Evolutionary conservation across 2,329 filamentous ascomycete genomes (phyloP).

Genomic region (Didymella exigua): DNA sequence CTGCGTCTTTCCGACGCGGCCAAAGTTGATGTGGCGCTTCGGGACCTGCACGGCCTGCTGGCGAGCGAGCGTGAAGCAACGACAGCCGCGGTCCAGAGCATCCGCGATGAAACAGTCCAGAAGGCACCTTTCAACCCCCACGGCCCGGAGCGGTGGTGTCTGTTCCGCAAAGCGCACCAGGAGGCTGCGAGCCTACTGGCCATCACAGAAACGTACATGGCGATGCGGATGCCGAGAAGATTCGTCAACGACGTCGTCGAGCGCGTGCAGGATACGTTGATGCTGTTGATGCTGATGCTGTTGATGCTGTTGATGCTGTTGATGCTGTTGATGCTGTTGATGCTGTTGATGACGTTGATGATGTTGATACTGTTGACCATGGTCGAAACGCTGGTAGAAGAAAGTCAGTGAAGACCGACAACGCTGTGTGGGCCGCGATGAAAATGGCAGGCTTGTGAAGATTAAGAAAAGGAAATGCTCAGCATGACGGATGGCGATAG

Average conservation of each 20-base stretch:
- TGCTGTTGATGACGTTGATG: background rate
- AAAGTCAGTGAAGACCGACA: background rate
- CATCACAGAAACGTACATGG: background rate
- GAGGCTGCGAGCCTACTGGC: background rate
- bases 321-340: background rate
- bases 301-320: background rate
- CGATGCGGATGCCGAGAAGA: background rate
- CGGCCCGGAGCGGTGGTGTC: background rate
- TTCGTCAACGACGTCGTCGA: background rate
- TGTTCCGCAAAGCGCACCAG: background rate
- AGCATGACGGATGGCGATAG: no score
- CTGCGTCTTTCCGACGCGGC: background rate
- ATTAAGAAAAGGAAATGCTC: background rate
- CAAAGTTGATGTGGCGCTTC: background rate
- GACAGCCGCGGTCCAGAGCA: background rate
- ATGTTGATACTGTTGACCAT: background rate
- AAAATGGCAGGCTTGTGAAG: background rate
- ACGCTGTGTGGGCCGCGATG: background rate
- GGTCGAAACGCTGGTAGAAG: background rate
- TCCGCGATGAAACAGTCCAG: background rate
- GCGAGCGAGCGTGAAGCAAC: background rate
- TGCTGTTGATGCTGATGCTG: background rate
- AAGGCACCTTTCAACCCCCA: background rate
- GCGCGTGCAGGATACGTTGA: background rate
- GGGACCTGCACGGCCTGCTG: background rate